phyloP scores from a whole-genome alignment of 768 basidiomycete genomes.

The Nidularia pulvinata region DNA sequence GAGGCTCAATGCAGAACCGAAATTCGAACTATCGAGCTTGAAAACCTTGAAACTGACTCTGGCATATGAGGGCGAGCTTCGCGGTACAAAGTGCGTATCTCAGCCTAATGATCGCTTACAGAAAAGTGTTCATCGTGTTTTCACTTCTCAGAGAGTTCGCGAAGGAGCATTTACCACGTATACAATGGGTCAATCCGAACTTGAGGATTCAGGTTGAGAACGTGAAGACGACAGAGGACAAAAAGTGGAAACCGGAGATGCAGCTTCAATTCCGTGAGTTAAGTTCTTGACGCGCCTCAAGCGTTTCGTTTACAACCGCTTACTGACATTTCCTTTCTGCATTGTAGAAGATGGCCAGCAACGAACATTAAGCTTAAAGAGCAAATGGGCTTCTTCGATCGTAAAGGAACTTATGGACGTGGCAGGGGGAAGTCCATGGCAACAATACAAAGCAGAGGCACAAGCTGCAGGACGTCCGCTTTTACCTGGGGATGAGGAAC shows the following conservation, averaged over 20 bases:
- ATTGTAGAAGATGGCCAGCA: neutral
- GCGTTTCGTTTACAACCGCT: neutral
- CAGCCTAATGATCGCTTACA: neutral
- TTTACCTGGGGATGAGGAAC: too few relatives aligned
- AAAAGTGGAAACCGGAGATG: neutral
- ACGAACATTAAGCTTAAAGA: too few relatives aligned
- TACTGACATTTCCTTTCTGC: neutral
- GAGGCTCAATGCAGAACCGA: slow-evolving; percentile 49
- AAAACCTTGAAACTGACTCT: slow-evolving; percentile 54
- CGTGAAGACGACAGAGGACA: slow-evolving; percentile 25
- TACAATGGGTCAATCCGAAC: slow-evolving; percentile 75
- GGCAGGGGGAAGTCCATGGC: too few relatives aligned
- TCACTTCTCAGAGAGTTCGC: slow-evolving; percentile 61
- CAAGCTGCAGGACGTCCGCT: too few relatives aligned
- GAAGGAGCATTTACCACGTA: slow-evolving; percentile 76
- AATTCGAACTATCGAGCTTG: slow-evolving; percentile 44
- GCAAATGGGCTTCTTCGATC: too few relatives aligned
- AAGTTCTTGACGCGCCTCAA: neutral
- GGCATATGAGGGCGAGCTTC: slow-evolving; percentile 68
- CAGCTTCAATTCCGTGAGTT: neutral
- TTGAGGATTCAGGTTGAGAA: slow-evolving; percentile 61
- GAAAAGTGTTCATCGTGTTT: neutral
- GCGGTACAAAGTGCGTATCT: slow-evolving; percentile 60
- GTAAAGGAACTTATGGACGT: neutral
- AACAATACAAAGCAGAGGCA: too few relatives aligned